Evolutionary conservation across 2,329 filamentous ascomycete species (phyloP), one percentile per base, ranked within the genome.

Genomic region (Piedraia hortae): DNA sequence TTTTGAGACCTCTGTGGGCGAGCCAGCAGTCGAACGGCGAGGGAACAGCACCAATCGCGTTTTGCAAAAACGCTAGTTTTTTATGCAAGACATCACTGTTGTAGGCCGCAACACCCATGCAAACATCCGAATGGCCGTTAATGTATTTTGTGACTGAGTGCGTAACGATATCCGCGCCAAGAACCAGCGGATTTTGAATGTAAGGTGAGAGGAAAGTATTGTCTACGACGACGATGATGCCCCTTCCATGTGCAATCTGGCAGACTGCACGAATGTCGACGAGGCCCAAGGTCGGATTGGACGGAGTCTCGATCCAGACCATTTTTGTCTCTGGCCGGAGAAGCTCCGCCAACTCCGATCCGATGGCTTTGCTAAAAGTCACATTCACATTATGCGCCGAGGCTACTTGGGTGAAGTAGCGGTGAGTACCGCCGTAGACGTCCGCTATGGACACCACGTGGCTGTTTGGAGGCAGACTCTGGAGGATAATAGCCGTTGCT

Each of bases 121-220:
- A 68, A 5, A 97, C 85, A 45, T 97, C 85, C 2, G 59, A 65
- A 54, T 97, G 85, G 22, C 85, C 85, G 46, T 93, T 93, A 54
- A 97, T 93, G 53, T 93, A 97, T 53, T 97, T 97, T 19, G 85
- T 97, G 25, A 97, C 85, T 24, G 69, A 80, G 58, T 93, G 82
- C 19, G 93, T 72, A 34, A 93, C 82, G 32, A 93, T 80, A 47
- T 97, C 85, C 34, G 85, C 85, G 35, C 85, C 85, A 43, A 82
- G 75, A 42, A 88, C 70, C 25, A 97, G 64, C 3, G 85, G 85
- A 49, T 90, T 93, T 52, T 97, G 85, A 21, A 97, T 62, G 45
- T 93, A 97, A 14, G 85, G 85, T 29, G 72, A 82, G 42, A 93
- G 57, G 56, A 97, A 97, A 10, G 85, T 97, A 55, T 97, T 97